Evolutionary conservation across 768 basidiomycete genomes (phyloP).

Genomic region (Lentinula edodes): DNA sequence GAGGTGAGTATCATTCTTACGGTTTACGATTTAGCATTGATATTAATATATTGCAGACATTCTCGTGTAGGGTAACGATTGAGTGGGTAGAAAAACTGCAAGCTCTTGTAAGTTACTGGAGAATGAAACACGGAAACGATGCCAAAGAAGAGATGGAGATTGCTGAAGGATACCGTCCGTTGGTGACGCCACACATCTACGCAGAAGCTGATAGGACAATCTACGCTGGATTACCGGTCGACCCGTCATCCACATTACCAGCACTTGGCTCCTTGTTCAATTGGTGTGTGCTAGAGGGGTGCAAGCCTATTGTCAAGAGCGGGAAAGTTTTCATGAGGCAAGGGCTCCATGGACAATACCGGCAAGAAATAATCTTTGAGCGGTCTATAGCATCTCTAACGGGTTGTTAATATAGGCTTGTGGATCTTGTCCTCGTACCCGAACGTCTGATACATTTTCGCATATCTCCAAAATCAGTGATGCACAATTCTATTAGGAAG

Average conservation of each 20-base stretch:
- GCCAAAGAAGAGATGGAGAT: slow-evolving; percentile 79
- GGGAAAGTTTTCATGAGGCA: slow-evolving; percentile 71
- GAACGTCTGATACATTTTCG: slow-evolving; percentile 73
- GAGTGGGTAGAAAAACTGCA: slow-evolving; percentile 85
- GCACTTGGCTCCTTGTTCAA: slow-evolving; percentile 68
- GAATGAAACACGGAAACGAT: slow-evolving; percentile 65
- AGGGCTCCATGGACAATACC: slow-evolving; percentile 71
- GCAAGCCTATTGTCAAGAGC: slow-evolving; percentile 66
- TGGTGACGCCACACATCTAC: slow-evolving; percentile 53
- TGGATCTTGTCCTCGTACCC: slow-evolving; percentile 67
- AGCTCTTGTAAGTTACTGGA: slow-evolving; percentile 75
- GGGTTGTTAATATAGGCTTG: slow-evolving; percentile 30
- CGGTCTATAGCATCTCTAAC: slow-evolving; percentile 15
- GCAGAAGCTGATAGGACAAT: slow-evolving; percentile 33
- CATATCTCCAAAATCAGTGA: slow-evolving; percentile 48
- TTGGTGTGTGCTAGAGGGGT: slow-evolving; percentile 82
- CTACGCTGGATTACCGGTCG: slow-evolving; percentile 46
- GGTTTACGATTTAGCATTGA: background rate
- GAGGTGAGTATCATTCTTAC: slow-evolving; percentile 51
- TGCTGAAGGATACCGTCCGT: slow-evolving; percentile 51
- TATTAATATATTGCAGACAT: slow-evolving; percentile 36
- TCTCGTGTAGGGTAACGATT: slow-evolving; percentile 57
- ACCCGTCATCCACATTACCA: slow-evolving; percentile 48
- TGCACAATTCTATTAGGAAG: slow-evolving; percentile 52
- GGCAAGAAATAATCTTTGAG: slow-evolving; percentile 41